phyloP scores from a whole-genome alignment of 1,139 yeast genomes.

The Geotrichum histeridarum region DNA sequence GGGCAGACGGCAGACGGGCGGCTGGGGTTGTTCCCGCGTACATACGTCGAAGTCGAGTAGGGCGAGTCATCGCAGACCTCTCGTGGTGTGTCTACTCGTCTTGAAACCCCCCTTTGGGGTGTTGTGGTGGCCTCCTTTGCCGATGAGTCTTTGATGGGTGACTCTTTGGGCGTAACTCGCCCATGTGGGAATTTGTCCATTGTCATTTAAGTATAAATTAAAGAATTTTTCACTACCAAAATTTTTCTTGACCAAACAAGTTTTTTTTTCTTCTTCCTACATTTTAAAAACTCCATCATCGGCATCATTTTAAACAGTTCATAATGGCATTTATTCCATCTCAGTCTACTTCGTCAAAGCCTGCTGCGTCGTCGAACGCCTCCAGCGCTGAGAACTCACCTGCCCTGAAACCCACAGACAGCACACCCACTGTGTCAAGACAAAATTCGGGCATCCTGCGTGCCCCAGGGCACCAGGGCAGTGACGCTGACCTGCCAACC shows the following conservation, averaged over 20 bases:
- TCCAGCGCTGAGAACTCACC: neutral
- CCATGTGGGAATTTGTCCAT: neutral
- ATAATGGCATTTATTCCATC: slow-evolving; percentile 12
- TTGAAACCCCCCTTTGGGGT: too few species aligned
- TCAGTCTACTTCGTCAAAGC: neutral
- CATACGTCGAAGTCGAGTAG: slow-evolving; percentile 41
- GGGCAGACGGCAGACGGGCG: slow-evolving; percentile 47
- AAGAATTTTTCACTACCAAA: neutral
- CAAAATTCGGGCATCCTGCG: neutral
- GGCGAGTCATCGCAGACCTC: neutral
- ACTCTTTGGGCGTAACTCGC: neutral
- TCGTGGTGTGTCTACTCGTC: too few species aligned
- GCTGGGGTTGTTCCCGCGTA: slow-evolving; percentile 52
- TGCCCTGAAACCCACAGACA: neutral
- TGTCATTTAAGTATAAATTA: neutral
- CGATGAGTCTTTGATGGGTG: neutral
- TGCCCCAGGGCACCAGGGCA: neutral
- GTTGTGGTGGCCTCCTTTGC: too few species aligned
- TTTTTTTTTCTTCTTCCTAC: neutral
- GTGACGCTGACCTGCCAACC: neutral
- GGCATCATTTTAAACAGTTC: neutral
- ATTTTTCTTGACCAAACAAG: neutral
- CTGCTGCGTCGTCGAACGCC: slow-evolving; percentile 1
- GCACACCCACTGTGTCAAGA: neutral
- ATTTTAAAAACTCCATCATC: neutral